Base-by-base conservation (phyloP, 2,329 filamentous ascomycete genomes). In the Cladophialophora carrionii region DNA sequence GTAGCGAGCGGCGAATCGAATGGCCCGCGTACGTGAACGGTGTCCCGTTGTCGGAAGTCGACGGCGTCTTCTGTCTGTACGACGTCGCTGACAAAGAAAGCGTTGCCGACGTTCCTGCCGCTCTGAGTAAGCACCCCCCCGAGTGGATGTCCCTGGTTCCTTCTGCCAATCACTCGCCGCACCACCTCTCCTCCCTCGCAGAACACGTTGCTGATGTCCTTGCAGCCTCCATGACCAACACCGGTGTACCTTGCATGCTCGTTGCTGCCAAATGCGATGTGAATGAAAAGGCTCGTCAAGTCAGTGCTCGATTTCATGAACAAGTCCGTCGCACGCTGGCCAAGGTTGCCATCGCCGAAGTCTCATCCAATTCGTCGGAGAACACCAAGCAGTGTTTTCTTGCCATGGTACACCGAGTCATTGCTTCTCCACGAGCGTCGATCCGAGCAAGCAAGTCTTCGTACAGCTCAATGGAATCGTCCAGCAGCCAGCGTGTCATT, bases 261-360 rank as follows among this genome's bases (percentile, higher is more conserved):
- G 90, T 96, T 58, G 91, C 92, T 62, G 94, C 89, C 76, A 97
- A 97, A 82, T 96, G 91, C 80, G 94, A 97, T 76, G 85, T 87
- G 57, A 87, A 89, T 55, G 85, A 88, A 68, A 84, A 85, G 64
- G 81, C 87, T 65, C 88, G 90, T 73, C 85, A 91, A 74, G 83
- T 96, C 62, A 87, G 94, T 73, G 85, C 89, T 14, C 82, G 87
- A 31, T 84, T 80, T 62, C 83, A 95, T 63, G 88, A 90, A 73
- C 78, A 84, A 56, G 81, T 85, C 69, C 90, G 90, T 46, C 81
- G 78, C 68, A 74, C 77, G 71, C 84, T 89, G 65, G 84, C 89
- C 17, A 89, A 87, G 71, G 84, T 94, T 67, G 86, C 87, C 67
- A 87, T 89, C 61, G 89, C 92, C 74, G 89, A 90, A 74, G 89